These are phyloP conservation scores for Choanephora cucurbitarum DNA, from an alignment of 371 early-diverging fungal species.

Conservation along the genomic window DNA sequence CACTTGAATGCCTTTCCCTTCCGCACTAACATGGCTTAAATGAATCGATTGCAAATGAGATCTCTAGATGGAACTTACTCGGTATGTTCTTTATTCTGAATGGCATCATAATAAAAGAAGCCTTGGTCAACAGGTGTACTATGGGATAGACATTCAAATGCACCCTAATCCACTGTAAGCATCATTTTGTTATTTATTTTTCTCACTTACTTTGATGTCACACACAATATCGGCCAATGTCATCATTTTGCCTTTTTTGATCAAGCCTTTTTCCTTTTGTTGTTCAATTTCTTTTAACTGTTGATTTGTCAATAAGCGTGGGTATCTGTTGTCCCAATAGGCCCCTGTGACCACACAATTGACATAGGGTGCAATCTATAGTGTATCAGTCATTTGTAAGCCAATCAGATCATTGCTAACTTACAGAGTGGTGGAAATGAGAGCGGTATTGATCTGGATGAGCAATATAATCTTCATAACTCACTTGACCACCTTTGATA, in stretches of 20 bases:
- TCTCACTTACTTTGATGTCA: constrained; percentile 82
- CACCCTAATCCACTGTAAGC: constrained; percentile 57
- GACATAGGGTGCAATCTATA: constrained; percentile 86
- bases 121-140: constrained; percentile 89
- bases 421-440: constrained; percentile 79
- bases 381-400: neutral
- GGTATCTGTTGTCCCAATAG: constrained; percentile 90
- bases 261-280: constrained; percentile 45
- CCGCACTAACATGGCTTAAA: too few species aligned
- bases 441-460: constrained; percentile 85
- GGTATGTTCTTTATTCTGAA: constrained; percentile 69
- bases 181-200: neutral
- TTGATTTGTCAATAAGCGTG: constrained; percentile 85
- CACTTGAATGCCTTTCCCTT: constrained; percentile 85
- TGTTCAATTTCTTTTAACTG: constrained; percentile 73
- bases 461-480: constrained; percentile 69
- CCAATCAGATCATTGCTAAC: neutral
- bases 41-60: too few species aligned
- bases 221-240: constrained; percentile 93
- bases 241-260: constrained; percentile 73
- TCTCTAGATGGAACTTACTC: too few species aligned
- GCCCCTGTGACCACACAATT: constrained; percentile 92
- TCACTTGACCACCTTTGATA: constrained; percentile 66
- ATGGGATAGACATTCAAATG: constrained; percentile 91
- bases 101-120: constrained; percentile 90